These are phyloP conservation scores for Anisodus tanguticus DNA, from an alignment of 257 asterid genomes.

Conservation along the genomic window DNA sequence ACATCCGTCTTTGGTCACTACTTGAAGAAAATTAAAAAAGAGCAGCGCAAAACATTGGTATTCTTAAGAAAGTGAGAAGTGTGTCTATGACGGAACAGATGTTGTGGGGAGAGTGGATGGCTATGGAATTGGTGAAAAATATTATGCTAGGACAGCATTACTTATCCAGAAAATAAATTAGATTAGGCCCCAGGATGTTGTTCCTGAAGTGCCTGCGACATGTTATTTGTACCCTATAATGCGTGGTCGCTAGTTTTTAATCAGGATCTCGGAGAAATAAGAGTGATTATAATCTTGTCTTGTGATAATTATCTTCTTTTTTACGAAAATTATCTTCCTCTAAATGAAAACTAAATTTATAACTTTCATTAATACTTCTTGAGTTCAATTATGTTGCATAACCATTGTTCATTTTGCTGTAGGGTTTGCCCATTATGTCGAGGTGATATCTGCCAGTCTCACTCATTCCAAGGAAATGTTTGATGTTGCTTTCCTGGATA, in stretches of 20 bases:
- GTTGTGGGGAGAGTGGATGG: not conserved
- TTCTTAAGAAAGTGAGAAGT: not conserved
- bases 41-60: not conserved
- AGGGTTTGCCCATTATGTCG: slow-evolving; percentile 98
- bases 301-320: not conserved
- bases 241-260: not conserved
- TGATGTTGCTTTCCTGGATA: slow-evolving; percentile 23
- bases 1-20: not conserved
- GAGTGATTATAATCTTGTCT: no score
- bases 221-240: not conserved
- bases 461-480: slow-evolving; percentile 33
- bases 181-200: not conserved
- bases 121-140: not conserved
- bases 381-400: not conserved
- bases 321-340: not conserved
- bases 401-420: slow-evolving; percentile 21
- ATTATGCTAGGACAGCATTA: not conserved
- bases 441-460: slow-evolving; percentile 70
- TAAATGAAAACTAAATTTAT: not conserved
- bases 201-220: not conserved
- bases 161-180: not conserved
- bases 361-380: not conserved
- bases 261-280: not conserved
- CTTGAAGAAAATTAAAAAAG: not conserved
- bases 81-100: not conserved